A percentile compares a stretch with the other conserved stretches of the same genome.
These are phyloP conservation scores for Puya raimondii DNA, from an alignment of 176 grass and related monocot genomes.

Conservation along the genomic window DNA sequence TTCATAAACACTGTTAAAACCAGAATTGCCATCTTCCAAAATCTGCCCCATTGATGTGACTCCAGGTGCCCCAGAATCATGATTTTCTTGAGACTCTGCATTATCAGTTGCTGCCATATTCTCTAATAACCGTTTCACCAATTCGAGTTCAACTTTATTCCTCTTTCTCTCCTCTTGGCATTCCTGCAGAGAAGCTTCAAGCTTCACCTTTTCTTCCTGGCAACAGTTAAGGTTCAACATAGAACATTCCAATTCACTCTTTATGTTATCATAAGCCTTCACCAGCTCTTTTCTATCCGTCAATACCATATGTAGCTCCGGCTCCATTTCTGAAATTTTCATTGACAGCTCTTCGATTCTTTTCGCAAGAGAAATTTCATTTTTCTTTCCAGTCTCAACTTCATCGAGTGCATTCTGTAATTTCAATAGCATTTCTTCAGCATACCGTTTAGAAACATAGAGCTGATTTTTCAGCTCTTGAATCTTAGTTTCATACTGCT, in stretches of 20 bases:
- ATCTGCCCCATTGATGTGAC: slow-evolving; percentile 41
- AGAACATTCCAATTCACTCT: slow-evolving; percentile 76
- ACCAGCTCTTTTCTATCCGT: slow-evolving; percentile 81
- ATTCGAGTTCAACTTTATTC: slow-evolving; percentile 68
- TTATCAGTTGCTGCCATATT: slow-evolving; percentile 58
- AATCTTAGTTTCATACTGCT: slow-evolving; percentile 93
- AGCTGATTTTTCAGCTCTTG: slow-evolving; percentile 85
- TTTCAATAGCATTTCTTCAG: slow-evolving; percentile 98
- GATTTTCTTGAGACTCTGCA: slow-evolving; percentile 16
- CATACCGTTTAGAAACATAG: slow-evolving; percentile 70
- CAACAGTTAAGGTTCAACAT: slow-evolving; percentile 76
- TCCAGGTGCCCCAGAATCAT: slow-evolving; percentile 29
- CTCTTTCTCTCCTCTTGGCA: slow-evolving; percentile 74
- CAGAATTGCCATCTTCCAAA: slow-evolving; percentile 40
- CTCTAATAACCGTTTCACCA: slow-evolving; percentile 78
- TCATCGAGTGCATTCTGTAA: slow-evolving; percentile 91
- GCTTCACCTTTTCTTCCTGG: slow-evolving; percentile 82
- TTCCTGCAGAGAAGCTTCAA: slow-evolving; percentile 63
- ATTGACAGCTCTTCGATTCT: slow-evolving; percentile 84
- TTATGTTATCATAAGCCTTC: slow-evolving; percentile 71
- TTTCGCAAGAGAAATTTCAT: slow-evolving; percentile 79
- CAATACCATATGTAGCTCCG: slow-evolving; percentile 56
- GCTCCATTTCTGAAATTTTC: slow-evolving; percentile 66
- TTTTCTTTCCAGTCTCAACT: slow-evolving; percentile 79
- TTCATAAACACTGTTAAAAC: slow-evolving; percentile 3